Evolutionary conservation across 2,329 filamentous ascomycete species (phyloP), one percentile per base, ranked within the genome.

Genomic region (Thelonectria blattea): DNA sequence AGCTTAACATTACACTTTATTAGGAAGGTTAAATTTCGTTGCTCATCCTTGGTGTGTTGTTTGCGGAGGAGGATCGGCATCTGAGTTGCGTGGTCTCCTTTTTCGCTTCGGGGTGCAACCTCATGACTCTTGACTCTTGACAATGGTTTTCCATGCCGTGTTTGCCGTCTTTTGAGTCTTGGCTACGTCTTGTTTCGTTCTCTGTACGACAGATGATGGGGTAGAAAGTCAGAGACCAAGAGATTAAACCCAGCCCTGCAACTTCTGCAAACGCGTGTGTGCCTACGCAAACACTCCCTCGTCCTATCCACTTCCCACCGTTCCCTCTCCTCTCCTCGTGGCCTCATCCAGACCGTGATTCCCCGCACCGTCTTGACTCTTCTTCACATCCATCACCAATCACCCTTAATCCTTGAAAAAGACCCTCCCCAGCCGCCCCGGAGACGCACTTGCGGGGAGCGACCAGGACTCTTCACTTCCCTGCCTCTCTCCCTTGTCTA

Each of bases 141-240:
- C 27, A 11, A 7, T 32, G 12, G 5, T 57, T 43, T 3, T 15
- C 45, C 17, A 57, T 68, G 67, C 67, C 67, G 65, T 14, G 3
- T 45, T 69, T 65, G 55, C 67, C 64, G 67, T 52, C 43, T 15
- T 15, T 37, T 6, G 10, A 14, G 12, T 37, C 15, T 37, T 37
- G 34, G 12, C 34, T 37, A 10, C n/a, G 32, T 34, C 32, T 34
- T 34, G 32, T 34, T 34, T 34, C 3, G 22, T 24, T 24, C 27
- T 30, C 27, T 30, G 27, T 30, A 7, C 27, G 27, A 30, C 27
- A 2, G 22, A 24, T 24, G 27, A 30, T 30, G 27, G 27, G 27
- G 27, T 7, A 30, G 27, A 30, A 7, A 30, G 27, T 8, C 22
- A 8, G 27, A 30, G 5, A 30, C 5, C 8, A 9, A 9, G 27